These are phyloP conservation scores for Kwoniella sp. DNA, from an alignment of 768 basidiomycete species.

Conservation along the genomic window DNA sequence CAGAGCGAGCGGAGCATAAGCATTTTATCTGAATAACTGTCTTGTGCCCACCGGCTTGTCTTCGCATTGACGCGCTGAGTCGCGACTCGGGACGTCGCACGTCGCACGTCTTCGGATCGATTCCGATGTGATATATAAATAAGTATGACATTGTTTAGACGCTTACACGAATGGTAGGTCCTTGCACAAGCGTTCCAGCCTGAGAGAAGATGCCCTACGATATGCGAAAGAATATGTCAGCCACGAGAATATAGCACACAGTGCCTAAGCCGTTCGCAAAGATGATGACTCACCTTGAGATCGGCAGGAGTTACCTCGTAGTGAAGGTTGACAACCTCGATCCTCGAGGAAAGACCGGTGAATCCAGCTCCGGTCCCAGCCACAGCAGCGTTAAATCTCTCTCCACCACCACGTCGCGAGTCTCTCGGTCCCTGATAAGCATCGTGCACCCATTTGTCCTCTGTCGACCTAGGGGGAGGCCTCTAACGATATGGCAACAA, in stretches of 20 bases:
- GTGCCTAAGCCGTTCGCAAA: background rate
- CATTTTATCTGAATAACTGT: constrained; percentile 19
- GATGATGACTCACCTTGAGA: constrained; percentile 63
- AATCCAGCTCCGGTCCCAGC: constrained; percentile 44
- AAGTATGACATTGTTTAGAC: constrained; percentile 43
- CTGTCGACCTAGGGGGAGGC: constrained; percentile 50
- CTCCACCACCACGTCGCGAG: constrained; percentile 19
- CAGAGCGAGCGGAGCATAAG: constrained; percentile 43
- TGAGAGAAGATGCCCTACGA: constrained; percentile 82
- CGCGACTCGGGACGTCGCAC: constrained; percentile 6
- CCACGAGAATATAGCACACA: background rate
- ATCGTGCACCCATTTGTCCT: constrained; percentile 51
- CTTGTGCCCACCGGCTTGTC: constrained; percentile 7
- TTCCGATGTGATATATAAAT: background rate
- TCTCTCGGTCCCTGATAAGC: constrained; percentile 35
- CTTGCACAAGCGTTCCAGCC: constrained; percentile 87
- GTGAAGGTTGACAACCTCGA: constrained; percentile 83
- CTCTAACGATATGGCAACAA: constrained; percentile 23
- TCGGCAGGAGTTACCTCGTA: constrained; percentile 89
- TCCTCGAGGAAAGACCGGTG: constrained; percentile 61
- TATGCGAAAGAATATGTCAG: background rate
- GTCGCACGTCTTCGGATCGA: background rate
- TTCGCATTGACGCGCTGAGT: background rate
- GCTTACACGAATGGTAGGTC: constrained; percentile 94
- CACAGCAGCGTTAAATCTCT: constrained; percentile 12